These are phyloP conservation scores for Vigna trinervia DNA, from an alignment of 306 rosid species.

Conservation along the genomic window DNA sequence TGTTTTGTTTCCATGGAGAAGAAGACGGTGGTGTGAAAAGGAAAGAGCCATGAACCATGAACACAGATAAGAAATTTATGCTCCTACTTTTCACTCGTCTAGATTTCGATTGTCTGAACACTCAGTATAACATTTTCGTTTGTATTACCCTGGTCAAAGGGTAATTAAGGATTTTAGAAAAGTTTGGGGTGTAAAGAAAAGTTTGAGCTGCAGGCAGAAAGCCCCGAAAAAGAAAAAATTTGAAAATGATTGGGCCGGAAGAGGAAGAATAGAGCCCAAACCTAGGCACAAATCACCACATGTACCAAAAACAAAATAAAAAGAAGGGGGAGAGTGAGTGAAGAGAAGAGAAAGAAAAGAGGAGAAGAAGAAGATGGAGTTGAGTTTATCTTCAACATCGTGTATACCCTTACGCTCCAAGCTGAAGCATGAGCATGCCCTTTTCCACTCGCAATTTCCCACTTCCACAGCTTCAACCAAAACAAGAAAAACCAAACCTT, in stretches of 20 bases:
- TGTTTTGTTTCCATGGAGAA: constrained; percentile 36
- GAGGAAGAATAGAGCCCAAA: not conserved
- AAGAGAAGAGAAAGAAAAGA: not conserved
- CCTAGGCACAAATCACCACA: constrained; percentile 4
- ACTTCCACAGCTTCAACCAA: constrained; percentile 29
- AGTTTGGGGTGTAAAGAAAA: no score
- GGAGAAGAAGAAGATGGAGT: constrained; percentile 47
- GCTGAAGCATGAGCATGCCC: constrained; percentile 42
- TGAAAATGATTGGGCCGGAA: not conserved
- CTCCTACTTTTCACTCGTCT: not conserved
- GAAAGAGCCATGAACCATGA: constrained; percentile 45
- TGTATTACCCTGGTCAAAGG: no score
- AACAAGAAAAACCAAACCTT: constrained; percentile 46
- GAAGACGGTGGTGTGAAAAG: constrained; percentile 34
- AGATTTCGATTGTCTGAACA: not conserved
- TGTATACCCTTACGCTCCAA: constrained; percentile 49
- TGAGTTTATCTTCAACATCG: constrained; percentile 63
- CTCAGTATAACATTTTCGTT: no score
- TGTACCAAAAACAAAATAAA: not conserved
- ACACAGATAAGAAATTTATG: not conserved
- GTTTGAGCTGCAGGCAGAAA: no score
- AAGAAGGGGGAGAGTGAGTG: not conserved
- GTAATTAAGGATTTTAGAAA: no score
- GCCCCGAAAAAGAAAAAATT: not conserved
- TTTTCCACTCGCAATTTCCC: constrained; percentile 53